These are phyloP conservation scores for Emydomyces testavorans DNA, from an alignment of 2,329 filamentous ascomycete species.

Conservation along the genomic window DNA sequence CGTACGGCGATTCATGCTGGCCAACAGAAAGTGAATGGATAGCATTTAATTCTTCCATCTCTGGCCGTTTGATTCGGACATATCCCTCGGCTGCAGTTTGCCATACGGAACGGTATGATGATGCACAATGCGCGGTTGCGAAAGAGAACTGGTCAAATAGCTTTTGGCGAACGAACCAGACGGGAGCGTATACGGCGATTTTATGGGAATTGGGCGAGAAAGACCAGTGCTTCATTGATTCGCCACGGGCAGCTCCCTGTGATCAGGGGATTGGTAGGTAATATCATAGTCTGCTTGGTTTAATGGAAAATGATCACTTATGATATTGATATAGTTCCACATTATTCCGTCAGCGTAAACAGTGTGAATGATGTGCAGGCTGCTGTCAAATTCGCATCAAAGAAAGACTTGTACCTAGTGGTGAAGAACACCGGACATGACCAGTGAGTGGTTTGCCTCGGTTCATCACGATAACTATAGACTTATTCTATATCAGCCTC, in stretches of 20 bases:
- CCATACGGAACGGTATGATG: constrained; percentile 15
- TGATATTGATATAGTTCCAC: constrained; percentile 15
- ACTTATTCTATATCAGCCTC: constrained; percentile 13
- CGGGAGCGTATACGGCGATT: constrained; percentile 22
- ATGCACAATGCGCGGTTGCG: constrained; percentile 13
- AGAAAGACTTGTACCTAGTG: constrained; percentile 21
- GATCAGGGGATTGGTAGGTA: constrained; percentile 18
- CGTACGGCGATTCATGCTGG: constrained; percentile 17
- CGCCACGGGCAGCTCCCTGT: constrained; percentile 17
- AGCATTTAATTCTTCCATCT: constrained; percentile 15
- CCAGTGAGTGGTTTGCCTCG: constrained; percentile 17
- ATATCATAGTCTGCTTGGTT: background rate
- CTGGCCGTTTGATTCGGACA: constrained; percentile 14
- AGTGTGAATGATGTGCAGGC: constrained; percentile 16
- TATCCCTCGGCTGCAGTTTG: constrained; percentile 17
- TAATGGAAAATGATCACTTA: background rate
- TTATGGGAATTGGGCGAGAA: constrained; percentile 24
- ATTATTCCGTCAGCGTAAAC: constrained; percentile 19
- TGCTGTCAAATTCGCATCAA: constrained; percentile 21
- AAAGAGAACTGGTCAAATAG: constrained; percentile 17
- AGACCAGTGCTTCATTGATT: constrained; percentile 23
- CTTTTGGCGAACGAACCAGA: constrained; percentile 20
- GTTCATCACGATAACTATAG: background rate
- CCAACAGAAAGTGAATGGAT: constrained; percentile 14
- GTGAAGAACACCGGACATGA: constrained; percentile 25